phyloP scores from a whole-genome alignment of 345 rosid species.

The Anacardium occidentale region DNA sequence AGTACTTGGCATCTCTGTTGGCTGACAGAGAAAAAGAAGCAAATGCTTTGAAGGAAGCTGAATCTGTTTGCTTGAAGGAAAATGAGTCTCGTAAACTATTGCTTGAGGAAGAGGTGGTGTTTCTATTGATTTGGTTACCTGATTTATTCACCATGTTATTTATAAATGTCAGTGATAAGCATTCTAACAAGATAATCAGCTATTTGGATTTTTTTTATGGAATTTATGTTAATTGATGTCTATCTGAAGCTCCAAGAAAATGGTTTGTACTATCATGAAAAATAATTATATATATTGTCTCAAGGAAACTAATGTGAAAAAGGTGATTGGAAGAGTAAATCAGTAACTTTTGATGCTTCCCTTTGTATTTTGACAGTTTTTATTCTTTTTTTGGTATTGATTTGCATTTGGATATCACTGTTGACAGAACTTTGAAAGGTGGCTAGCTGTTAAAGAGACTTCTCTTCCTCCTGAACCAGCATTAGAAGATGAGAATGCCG shows the following conservation, averaged over 20 bases:
- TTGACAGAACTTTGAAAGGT: conserved; percentile 44
- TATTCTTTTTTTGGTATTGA: not conserved
- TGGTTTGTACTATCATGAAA: not conserved
- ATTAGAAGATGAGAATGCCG: conserved; percentile 50
- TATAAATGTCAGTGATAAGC: not conserved
- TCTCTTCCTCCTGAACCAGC: conserved; percentile 65
- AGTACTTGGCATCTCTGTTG: conserved; percentile 40
- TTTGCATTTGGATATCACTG: conserved; percentile 16
- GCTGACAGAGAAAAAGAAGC: conserved; percentile 45
- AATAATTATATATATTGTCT: not conserved
- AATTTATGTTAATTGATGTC: not conserved
- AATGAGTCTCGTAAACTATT: conserved; percentile 27
- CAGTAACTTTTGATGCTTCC: not conserved
- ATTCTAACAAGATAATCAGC: not conserved
- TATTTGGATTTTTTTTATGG: not conserved
- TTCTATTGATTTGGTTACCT: conserved; percentile 1
- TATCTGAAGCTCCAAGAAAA: not conserved
- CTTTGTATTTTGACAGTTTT: not conserved
- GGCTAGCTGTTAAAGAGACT: conserved; percentile 35
- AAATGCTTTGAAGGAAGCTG: conserved; percentile 31
- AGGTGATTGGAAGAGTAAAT: not conserved
- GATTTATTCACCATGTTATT: conserved; percentile 1
- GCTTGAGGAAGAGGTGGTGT: conserved; percentile 31
- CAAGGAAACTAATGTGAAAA: not conserved
- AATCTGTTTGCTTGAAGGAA: conserved; percentile 24